Evolutionary conservation across 345 rosid species (phyloP), one percentile per base, ranked within the genome.

Genomic region (Eucalyptus rudis): DNA sequence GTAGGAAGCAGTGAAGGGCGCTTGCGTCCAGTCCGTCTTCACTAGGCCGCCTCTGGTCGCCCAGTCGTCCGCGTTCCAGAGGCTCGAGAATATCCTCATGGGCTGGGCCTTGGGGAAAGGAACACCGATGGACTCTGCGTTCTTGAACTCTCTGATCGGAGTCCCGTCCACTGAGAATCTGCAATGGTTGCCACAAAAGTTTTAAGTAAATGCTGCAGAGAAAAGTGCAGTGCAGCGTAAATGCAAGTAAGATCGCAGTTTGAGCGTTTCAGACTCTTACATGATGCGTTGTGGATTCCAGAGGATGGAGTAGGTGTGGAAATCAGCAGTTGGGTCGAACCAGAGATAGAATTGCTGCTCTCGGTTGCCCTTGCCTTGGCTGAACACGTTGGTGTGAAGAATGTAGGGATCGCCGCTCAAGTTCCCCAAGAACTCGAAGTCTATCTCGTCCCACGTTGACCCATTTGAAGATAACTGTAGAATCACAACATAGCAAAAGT

Each of bases 391-490:
- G 43, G 96, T 95, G 88, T 95, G 97, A 25, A 95, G 91, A 83
- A 94, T 93, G 92, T 93, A 95, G 45, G 96, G 97, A 56, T 95
- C 95, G 36, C 97, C 97, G 86, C 95, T 94, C 86, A 89, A 83
- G 71, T 95, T 95, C 22, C 97, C 97, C 27, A 95, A 88, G 90
- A 95, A 95, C 93, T 94, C 96, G 33, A 92, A 93, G 71, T 94
- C 97, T 25, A 95, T 93, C 90, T 95, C 96, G 87, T 95, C 97
- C 96, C 97, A 95, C n/a, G 94, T 84, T 36, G 95, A 91, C 90
- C 96, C 97, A 20, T 93, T 90, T 33, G 97, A 95, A 40, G 94
- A 90, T 71, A 95, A 88, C 96, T 94, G 92, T 86, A 89, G 51
- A 45, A 17, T 49, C 3, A 58, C 12, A 89, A 80, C 29, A 64